Evolutionary conservation across 208 protist species (phyloP).

Genomic region (Paratrypanosoma confusum): DNA sequence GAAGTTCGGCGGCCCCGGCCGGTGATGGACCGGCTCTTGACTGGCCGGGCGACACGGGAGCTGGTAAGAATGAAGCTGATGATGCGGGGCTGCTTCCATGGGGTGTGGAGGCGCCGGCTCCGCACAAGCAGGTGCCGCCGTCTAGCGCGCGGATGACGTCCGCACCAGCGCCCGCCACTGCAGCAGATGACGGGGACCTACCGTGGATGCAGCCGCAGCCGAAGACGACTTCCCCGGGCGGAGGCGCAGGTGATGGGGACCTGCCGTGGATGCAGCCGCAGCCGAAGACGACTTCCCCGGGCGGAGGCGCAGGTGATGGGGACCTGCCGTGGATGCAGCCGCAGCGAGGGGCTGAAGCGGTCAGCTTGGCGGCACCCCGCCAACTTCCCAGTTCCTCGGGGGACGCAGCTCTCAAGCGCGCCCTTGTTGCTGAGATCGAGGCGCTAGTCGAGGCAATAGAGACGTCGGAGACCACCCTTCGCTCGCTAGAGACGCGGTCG

Average conservation of each 20-base stretch:
- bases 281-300: neutral
- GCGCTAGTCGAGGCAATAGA: too few species aligned
- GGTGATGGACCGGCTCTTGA: conserved; percentile 5
- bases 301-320: too few species aligned
- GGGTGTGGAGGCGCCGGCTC: neutral
- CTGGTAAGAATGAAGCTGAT: neutral
- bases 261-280: neutral
- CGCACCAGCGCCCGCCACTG: neutral
- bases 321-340: neutral
- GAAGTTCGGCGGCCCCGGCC: neutral
- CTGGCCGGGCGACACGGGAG: neutral
- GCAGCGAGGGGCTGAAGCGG: too few species aligned
- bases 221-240: neutral
- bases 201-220: neutral
- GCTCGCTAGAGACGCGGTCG: too few species aligned
- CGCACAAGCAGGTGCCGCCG: too few species aligned
- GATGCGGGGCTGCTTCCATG: neutral
- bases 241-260: too few species aligned
- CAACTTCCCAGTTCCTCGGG: too few species aligned
- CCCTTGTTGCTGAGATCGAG: too few species aligned
- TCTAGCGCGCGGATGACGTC: conserved; percentile 1
- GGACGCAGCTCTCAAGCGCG: too few species aligned
- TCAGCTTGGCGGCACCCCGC: too few species aligned
- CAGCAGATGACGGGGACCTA: too few species aligned
- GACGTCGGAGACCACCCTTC: too few species aligned